Evolutionary conservation across 2,329 filamentous ascomycete genomes (phyloP).

Genomic region (Ophiostoma perfectum): DNA sequence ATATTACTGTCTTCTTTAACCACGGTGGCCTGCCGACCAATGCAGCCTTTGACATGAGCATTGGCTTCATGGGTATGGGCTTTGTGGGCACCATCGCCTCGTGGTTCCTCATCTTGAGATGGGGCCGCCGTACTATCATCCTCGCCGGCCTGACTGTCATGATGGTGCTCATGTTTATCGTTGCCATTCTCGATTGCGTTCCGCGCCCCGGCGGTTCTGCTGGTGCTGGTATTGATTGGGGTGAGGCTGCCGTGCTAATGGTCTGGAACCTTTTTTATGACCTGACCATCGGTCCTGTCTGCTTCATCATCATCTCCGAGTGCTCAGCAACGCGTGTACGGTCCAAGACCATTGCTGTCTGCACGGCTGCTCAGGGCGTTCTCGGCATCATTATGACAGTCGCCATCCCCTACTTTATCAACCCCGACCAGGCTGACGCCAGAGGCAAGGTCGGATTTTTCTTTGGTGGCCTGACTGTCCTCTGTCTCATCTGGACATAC

Average conservation of each 20-base stretch:
- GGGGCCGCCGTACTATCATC: conserved; percentile 50
- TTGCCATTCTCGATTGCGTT: conserved; percentile 44
- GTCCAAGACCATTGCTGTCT: conserved; percentile 42
- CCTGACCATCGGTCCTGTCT: conserved; percentile 45
- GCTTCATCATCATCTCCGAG: conserved; percentile 53
- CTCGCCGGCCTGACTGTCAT: conserved; percentile 43
- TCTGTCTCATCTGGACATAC: conserved; percentile 47
- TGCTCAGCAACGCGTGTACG: conserved; percentile 41
- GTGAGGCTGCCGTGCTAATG: conserved; percentile 46
- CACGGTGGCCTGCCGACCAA: conserved; percentile 48
- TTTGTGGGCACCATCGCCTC: conserved; percentile 50
- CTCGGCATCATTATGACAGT: conserved; percentile 41
- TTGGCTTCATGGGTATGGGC: conserved; percentile 48
- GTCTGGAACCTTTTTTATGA: conserved; percentile 50
- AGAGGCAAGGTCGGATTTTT: conserved; percentile 44
- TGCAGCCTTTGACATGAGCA: conserved; percentile 50
- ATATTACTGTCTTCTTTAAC: conserved; percentile 57
- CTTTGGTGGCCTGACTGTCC: conserved; percentile 42
- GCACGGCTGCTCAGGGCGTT: conserved; percentile 39
- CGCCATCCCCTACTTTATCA: conserved; percentile 42
- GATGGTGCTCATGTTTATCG: conserved; percentile 42
- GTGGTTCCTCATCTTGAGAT: conserved; percentile 45
- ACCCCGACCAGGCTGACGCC: conserved; percentile 40
- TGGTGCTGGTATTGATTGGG: conserved; percentile 37
- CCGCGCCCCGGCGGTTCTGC: conserved; percentile 36